A percentile compares a stretch with the other conserved stretches of the same genome.
phyloP scores from a whole-genome alignment of 1,139 yeast species.

The Protomyces arabidopsidicola region DNA sequence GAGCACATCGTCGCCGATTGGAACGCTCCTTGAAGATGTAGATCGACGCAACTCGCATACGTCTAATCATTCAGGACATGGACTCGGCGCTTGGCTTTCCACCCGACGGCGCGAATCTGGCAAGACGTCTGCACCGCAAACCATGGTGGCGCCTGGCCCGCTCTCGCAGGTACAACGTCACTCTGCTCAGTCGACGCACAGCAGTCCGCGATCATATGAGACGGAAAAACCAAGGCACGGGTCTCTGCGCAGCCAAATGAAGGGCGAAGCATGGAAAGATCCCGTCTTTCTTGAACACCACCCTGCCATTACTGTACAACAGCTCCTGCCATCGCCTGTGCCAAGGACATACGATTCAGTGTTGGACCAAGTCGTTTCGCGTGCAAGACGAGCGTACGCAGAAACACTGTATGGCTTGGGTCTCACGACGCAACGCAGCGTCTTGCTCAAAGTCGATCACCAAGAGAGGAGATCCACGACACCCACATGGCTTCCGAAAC shows the following conservation, averaged over 20 bases:
- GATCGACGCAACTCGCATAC: not conserved
- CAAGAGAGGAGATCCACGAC: not conserved
- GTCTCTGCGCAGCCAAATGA: not conserved
- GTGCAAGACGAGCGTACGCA: not conserved
- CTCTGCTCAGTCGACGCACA: not conserved
- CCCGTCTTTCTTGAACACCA: not conserved
- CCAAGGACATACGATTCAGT: not conserved
- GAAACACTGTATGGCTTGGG: not conserved
- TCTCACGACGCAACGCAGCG: not conserved
- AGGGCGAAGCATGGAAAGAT: not conserved
- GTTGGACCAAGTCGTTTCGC: not conserved
- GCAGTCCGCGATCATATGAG: not conserved
- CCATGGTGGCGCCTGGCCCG: not conserved
- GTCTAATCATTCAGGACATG: not conserved
- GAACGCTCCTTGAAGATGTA: not conserved
- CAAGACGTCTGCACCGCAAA: not conserved
- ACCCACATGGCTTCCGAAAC: not conserved
- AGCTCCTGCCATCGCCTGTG: not conserved
- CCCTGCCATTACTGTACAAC: not conserved
- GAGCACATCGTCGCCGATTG: not conserved
- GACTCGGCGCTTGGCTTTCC: not conserved
- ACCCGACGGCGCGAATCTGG: not conserved
- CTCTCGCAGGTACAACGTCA: not conserved
- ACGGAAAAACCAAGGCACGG: not conserved
- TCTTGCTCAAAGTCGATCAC: not conserved